Conservation (phyloP, 2,329 filamentous ascomycete species). For the Aspergillus nomiae region DNA sequence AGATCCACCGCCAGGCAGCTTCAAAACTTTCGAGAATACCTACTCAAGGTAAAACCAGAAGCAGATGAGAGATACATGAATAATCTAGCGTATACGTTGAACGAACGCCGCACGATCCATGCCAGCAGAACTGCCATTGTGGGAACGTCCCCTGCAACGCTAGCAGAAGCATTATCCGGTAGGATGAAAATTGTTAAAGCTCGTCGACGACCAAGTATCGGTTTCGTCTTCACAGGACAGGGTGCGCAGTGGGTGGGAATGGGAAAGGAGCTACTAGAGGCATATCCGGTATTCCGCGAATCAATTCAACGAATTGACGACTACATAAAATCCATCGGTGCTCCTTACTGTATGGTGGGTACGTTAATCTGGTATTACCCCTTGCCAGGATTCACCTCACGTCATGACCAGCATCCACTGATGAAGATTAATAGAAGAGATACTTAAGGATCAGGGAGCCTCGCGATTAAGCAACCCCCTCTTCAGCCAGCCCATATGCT, state of each 20-base stretch:
- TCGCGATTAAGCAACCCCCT: slow-evolving; percentile 17
- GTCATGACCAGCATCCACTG: background rate
- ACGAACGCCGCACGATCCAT: slow-evolving; percentile 20
- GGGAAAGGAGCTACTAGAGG: slow-evolving; percentile 30
- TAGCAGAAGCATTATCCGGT: background rate
- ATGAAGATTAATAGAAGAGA: slow-evolving; percentile 13
- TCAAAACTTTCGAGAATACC: slow-evolving; percentile 12
- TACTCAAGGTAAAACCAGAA: background rate
- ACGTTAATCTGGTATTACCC: slow-evolving; percentile 1
- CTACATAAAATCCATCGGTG: slow-evolving; percentile 18
- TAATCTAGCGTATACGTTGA: slow-evolving; percentile 26
- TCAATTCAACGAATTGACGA: slow-evolving; percentile 15
- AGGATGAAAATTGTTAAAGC: slow-evolving; percentile 1
- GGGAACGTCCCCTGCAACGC: slow-evolving; percentile 3
- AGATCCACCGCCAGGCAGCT: slow-evolving; percentile 16
- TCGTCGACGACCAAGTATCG: slow-evolving; percentile 10
- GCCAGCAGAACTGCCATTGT: slow-evolving; percentile 20
- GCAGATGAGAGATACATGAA: slow-evolving; percentile 16
- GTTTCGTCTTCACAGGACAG: slow-evolving; percentile 38
- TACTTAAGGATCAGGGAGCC: slow-evolving; percentile 1
- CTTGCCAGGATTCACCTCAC: background rate
- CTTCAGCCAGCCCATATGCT: slow-evolving; percentile 24
- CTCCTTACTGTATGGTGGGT: slow-evolving; percentile 24
- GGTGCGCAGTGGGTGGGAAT: slow-evolving; percentile 38
- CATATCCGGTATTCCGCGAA: slow-evolving; percentile 22